These are phyloP conservation scores for Linaria vulgaris DNA, from an alignment of 257 asterid genomes.

Conservation along the genomic window DNA sequence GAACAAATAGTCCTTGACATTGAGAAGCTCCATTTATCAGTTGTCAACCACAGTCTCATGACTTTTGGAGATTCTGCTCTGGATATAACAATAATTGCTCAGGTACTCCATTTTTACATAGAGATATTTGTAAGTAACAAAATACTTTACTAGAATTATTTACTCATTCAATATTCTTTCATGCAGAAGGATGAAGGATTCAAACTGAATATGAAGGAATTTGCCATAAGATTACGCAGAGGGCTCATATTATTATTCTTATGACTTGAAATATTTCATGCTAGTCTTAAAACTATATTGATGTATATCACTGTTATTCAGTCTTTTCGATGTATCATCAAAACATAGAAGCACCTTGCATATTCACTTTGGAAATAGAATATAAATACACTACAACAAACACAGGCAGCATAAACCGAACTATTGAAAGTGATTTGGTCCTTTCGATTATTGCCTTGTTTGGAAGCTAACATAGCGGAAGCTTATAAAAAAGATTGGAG, in stretches of 20 bases:
- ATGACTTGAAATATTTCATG: conserved; percentile 3
- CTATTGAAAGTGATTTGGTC: too few relatives aligned
- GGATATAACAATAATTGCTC: conserved; percentile 59
- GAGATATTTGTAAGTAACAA: background rate
- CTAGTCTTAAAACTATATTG: too few relatives aligned
- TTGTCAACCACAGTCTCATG: conserved; percentile 57
- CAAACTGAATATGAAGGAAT: conserved; percentile 36
- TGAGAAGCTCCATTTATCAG: conserved; percentile 62
- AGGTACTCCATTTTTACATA: conserved; percentile 34
- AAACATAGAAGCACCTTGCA: too few relatives aligned
- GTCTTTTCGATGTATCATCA: too few relatives aligned
- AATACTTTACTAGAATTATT: background rate
- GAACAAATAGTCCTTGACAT: conserved; percentile 46
- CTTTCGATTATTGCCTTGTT: too few relatives aligned
- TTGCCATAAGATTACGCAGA: conserved; percentile 35
- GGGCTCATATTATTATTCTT: conserved; percentile 23
- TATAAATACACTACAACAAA: too few relatives aligned
- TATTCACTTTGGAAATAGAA: too few relatives aligned
- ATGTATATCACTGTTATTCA: background rate
- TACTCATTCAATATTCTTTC: background rate
- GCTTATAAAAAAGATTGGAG: too few relatives aligned
- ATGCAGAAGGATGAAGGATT: conserved; percentile 44
- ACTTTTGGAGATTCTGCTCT: conserved; percentile 66
- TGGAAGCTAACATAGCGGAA: too few relatives aligned
- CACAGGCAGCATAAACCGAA: too few relatives aligned